Conservation (phyloP, 2,329 filamentous ascomycete genomes). For the Aspergillus sp. region DNA sequence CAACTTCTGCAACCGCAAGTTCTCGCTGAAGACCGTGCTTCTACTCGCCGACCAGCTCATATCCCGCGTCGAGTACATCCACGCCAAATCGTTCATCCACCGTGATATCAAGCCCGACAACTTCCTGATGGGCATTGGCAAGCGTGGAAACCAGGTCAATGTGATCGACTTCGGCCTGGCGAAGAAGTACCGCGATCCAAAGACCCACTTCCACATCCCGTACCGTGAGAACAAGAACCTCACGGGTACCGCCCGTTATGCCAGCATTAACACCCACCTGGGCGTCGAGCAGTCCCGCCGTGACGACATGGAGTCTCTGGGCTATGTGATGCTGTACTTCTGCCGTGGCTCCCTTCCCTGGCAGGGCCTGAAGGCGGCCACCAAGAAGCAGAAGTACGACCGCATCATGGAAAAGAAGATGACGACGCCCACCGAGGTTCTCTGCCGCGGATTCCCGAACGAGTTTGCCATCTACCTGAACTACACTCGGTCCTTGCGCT, state of each 20-base stretch:
- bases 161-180: conserved; percentile 98
- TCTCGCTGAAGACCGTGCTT: conserved; percentile 95
- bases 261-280: conserved; percentile 96
- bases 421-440: conserved; percentile 96
- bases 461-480: conserved; percentile 99
- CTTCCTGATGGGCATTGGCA: conserved; percentile 98
- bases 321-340: conserved; percentile 99
- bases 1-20: conserved; percentile 99
- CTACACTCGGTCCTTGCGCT: conserved; percentile 96
- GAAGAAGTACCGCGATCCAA: conserved; percentile 99
- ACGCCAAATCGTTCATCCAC: conserved; percentile 99
- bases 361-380: conserved; percentile 97
- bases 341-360: conserved; percentile 97
- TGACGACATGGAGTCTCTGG: conserved; percentile 98
- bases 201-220: conserved; percentile 99
- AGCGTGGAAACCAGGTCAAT: conserved; percentile 98
- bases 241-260: conserved; percentile 96
- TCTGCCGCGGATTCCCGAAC: conserved; percentile 98
- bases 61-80: conserved; percentile 98
- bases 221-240: conserved; percentile 99
- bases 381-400: conserved; percentile 99
- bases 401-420: conserved; percentile 99
- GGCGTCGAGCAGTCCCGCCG: conserved; percentile 98
- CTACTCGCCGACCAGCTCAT: conserved; percentile 96
- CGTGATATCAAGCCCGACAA: conserved; percentile 99